Evolutionary conservation across 2,329 filamentous ascomycete genomes (phyloP).

Genomic region (Ilyonectria destructans): DNA sequence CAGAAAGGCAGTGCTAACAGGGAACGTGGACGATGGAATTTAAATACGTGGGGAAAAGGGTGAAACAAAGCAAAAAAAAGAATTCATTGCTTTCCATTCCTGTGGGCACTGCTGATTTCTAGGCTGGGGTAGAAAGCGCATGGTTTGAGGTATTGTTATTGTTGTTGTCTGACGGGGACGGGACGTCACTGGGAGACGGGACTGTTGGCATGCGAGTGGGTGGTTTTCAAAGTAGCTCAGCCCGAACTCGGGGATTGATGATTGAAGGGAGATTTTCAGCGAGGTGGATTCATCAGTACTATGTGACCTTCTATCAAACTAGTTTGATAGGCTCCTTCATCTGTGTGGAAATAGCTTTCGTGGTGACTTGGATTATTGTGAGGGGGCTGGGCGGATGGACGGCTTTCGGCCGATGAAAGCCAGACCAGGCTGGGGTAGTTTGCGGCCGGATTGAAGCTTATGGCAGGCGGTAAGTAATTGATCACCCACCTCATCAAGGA

Average conservation of each 20-base stretch:
- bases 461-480: background rate
- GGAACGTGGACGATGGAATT: conserved; percentile 6
- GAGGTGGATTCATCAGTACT: background rate
- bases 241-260: conserved; percentile 23
- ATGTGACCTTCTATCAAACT: background rate
- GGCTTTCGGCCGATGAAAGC: background rate
- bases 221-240: conserved; percentile 27
- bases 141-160: conserved; percentile 40
- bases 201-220: conserved; percentile 25
- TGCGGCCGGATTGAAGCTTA: background rate
- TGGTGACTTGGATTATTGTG: background rate
- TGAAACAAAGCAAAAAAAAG: conserved; percentile 28
- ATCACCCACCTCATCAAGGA: background rate
- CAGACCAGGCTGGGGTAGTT: background rate
- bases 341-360: background rate
- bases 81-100: conserved; percentile 36
- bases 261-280: conserved; percentile 23
- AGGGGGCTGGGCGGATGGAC: background rate
- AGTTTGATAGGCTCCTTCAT: background rate
- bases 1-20: conserved; percentile 6
- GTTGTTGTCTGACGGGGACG: conserved; percentile 15
- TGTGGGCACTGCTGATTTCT: conserved; percentile 30
- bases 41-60: conserved; percentile 17
- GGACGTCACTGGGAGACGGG: conserved; percentile 17
- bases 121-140: conserved; percentile 38